Percentiles rank a stretch among this genome's conserved stretches.
Conservation (phyloP, 2,329 filamentous ascomycete genomes). For the Trichoderma sp. region DNA sequence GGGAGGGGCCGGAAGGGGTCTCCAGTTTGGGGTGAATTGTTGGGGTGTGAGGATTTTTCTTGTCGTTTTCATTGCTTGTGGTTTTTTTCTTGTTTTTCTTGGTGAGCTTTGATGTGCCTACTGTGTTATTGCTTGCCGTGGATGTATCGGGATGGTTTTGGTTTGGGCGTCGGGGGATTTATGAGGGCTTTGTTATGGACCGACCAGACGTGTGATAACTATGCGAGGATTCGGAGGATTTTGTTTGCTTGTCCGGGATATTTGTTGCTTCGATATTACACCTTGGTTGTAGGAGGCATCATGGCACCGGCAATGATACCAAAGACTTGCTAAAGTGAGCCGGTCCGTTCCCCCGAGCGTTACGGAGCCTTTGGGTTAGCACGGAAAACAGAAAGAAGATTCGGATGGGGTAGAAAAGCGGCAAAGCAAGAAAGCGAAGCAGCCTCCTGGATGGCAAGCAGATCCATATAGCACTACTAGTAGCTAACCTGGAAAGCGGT, state of each 20-base stretch:
- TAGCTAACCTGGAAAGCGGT: constrained; percentile 10
- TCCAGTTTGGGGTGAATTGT: constrained; percentile 16
- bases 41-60: constrained; percentile 7
- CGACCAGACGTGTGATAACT: too few relatives aligned
- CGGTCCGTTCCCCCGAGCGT: constrained; percentile 16
- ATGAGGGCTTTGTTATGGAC: too few relatives aligned
- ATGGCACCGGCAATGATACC: neutral
- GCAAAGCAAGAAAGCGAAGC: neutral
- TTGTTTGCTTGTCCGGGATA: too few relatives aligned
- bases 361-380: constrained; percentile 2
- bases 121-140: too few relatives aligned
- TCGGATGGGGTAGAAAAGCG: neutral
- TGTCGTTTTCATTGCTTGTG: neutral
- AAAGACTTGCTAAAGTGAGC: neutral
- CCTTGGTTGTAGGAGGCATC: too few relatives aligned
- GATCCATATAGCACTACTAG: neutral
- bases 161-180: too few relatives aligned
- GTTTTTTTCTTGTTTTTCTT: neutral
- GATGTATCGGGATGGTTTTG: too few relatives aligned
- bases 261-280: too few relatives aligned
- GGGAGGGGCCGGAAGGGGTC: neutral
- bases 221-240: too few relatives aligned
- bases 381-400: neutral
- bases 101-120: too few relatives aligned
- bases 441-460: neutral